phyloP scores from a whole-genome alignment of 2,329 filamentous ascomycete species.

The Monosporascus sp. region DNA sequence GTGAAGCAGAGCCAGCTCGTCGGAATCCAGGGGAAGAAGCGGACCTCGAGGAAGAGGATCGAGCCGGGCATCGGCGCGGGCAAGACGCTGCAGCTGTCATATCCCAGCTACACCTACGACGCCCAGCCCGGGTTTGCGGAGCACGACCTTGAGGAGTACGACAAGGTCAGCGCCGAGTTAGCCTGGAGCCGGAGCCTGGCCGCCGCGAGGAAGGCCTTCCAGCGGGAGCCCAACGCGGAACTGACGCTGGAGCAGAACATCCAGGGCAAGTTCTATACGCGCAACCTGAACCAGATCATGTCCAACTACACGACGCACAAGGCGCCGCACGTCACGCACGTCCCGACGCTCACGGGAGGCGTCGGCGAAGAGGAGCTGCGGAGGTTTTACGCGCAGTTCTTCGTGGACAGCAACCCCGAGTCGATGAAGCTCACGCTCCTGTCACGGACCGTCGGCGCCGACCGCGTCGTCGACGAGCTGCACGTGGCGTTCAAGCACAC shows the following conservation, averaged over 20 bases:
- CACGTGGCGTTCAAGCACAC: constrained; percentile 55
- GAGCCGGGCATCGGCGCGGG: constrained; percentile 33
- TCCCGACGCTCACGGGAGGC: constrained; percentile 61
- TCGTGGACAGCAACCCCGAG: constrained; percentile 56
- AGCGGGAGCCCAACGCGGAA: constrained; percentile 58
- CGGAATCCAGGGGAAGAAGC: constrained; percentile 39
- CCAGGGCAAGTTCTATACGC: constrained; percentile 52
- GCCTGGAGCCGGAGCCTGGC: constrained; percentile 64
- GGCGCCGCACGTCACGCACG: constrained; percentile 63
- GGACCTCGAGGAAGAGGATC: constrained; percentile 28
- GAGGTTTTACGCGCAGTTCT: constrained; percentile 61
- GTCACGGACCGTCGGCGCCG: constrained; percentile 58
- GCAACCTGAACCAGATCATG: constrained; percentile 56
- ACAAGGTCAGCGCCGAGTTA: constrained; percentile 57
- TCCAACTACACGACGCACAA: constrained; percentile 54
- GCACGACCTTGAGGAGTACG: constrained; percentile 61
- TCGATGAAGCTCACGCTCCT: constrained; percentile 57
- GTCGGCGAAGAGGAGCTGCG: constrained; percentile 54
- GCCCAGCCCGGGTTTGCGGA: constrained; percentile 66
- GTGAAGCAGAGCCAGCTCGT: constrained; percentile 38
- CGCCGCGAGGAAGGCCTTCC: constrained; percentile 57
- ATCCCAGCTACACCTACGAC: constrained; percentile 36
- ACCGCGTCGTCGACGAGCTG: constrained; percentile 61
- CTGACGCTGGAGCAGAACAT: constrained; percentile 61
- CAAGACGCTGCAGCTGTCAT: constrained; percentile 29